Percentiles rank a stretch among this genome's conserved stretches.
These are phyloP conservation scores for Magnaporthiopsis rhizophila DNA, from an alignment of 2,329 filamentous ascomycete species.

Conservation along the genomic window DNA sequence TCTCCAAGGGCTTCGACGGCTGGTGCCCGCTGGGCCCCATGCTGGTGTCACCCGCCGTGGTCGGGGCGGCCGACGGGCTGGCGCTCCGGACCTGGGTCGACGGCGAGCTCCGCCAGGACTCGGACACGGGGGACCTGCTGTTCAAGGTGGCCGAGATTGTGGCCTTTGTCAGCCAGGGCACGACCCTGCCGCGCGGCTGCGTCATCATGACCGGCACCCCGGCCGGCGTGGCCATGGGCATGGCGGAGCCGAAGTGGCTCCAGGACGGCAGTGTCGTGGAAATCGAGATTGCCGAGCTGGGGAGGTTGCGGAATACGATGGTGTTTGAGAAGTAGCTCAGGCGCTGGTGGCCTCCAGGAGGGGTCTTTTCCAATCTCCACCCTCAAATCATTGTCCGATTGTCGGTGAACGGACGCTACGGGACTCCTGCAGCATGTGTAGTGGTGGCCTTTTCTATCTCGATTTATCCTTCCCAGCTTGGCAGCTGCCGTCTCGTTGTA, in stretches of 20 bases:
- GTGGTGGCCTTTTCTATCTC: neutral
- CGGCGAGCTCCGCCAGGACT: slow-evolving; percentile 9
- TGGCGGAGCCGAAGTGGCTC: slow-evolving; percentile 26
- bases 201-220: slow-evolving; percentile 36
- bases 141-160: slow-evolving; percentile 39
- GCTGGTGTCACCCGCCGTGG: slow-evolving; percentile 34
- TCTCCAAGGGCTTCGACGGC: slow-evolving; percentile 51
- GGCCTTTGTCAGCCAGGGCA: slow-evolving; percentile 34
- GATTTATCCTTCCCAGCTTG: neutral
- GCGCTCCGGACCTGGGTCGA: slow-evolving; percentile 11
- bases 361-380: too few relatives aligned
- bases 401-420: neutral
- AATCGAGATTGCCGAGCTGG: slow-evolving; percentile 36
- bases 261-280: slow-evolving; percentile 32
- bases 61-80: slow-evolving; percentile 33
- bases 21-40: slow-evolving; percentile 46
- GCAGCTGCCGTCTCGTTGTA: neutral
- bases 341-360: too few relatives aligned
- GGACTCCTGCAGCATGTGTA: neutral
- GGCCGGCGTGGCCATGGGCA: slow-evolving; percentile 28
- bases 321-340: slow-evolving; percentile 19
- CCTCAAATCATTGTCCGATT: too few relatives aligned
- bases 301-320: slow-evolving; percentile 31
- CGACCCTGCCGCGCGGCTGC: slow-evolving; percentile 29
- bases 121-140: slow-evolving; percentile 33